Evolutionary conservation across 768 basidiomycete genomes (phyloP).

Genomic region (Suillus brevipes): DNA sequence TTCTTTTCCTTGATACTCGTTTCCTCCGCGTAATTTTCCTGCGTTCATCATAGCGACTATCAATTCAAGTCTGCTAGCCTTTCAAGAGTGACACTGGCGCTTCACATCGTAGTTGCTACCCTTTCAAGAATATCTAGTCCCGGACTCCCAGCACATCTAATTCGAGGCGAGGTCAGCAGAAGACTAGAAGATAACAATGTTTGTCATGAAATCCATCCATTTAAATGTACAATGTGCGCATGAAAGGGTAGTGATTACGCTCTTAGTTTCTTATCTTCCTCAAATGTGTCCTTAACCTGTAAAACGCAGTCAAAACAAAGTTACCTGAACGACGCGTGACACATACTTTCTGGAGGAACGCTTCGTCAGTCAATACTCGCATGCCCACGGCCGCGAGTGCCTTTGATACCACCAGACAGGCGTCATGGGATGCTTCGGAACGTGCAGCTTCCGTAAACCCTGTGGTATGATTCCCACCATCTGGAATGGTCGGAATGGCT

Average conservation of each 20-base stretch:
- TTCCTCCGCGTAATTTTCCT: background rate
- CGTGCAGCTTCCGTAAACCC: conserved; percentile 60
- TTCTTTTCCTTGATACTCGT: background rate
- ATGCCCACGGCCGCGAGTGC: conserved; percentile 64
- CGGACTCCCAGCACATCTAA: too few species aligned
- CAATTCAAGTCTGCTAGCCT: background rate
- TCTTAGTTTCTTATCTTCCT: conserved; percentile 37
- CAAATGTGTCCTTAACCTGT: conserved; percentile 45
- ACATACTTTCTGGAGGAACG: conserved; percentile 54
- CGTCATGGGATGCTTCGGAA: conserved; percentile 56
- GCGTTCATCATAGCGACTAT: background rate
- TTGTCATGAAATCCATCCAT: background rate
- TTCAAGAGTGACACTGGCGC: background rate
- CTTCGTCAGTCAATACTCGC: conserved; percentile 61
- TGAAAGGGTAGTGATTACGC: background rate
- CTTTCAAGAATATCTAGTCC: background rate
- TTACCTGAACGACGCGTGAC: background rate
- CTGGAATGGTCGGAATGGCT: conserved; percentile 68
- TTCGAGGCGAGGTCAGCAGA: background rate
- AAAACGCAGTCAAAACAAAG: background rate
- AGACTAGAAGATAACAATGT: background rate
- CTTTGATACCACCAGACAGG: conserved; percentile 61
- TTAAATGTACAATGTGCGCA: background rate
- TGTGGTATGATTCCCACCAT: conserved; percentile 72
- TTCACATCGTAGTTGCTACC: background rate